These are phyloP conservation scores for Aschersonia sp. DNA, from an alignment of 2,329 filamentous ascomycete species.

Conservation along the genomic window DNA sequence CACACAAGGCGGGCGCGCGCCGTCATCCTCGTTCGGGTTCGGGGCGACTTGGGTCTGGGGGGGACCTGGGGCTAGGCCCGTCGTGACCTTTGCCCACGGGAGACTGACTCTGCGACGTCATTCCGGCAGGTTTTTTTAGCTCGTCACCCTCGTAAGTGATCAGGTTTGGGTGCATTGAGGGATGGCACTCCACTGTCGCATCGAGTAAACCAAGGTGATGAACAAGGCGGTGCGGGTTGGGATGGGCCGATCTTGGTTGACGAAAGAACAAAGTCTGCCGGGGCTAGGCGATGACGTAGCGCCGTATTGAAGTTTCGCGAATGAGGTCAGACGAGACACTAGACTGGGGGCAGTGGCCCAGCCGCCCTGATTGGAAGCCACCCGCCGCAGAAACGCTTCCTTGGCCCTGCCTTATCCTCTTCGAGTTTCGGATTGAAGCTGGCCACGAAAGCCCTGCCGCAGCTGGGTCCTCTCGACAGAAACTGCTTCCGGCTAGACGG, in stretches of 20 bases:
- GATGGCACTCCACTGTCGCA: not conserved
- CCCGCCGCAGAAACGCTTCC: no score
- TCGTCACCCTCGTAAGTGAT: not conserved
- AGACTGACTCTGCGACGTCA: slow-evolving; percentile 6
- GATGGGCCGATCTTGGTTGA: not conserved
- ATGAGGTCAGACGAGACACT: not conserved
- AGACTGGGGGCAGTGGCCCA: not conserved
- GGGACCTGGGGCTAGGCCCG: no score
- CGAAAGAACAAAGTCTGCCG: not conserved
- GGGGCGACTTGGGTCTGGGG: not conserved
- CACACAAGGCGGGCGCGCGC: not conserved
- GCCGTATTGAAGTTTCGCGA: not conserved
- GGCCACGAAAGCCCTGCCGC: no score
- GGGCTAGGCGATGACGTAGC: slow-evolving; percentile 5
- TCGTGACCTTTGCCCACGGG: no score
- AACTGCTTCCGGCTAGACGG: no score
- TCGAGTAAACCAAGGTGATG: not conserved
- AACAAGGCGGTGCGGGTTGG: not conserved
- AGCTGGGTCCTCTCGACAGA: no score
- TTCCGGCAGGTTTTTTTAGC: not conserved
- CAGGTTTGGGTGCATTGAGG: not conserved
- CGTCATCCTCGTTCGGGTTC: not conserved
- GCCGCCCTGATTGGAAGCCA: not conserved
- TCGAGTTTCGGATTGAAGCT: no score
- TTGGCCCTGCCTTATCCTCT: no score